Conservation (phyloP, 352 stramenopile genomes). For the Pythium utonaiense region DNA sequence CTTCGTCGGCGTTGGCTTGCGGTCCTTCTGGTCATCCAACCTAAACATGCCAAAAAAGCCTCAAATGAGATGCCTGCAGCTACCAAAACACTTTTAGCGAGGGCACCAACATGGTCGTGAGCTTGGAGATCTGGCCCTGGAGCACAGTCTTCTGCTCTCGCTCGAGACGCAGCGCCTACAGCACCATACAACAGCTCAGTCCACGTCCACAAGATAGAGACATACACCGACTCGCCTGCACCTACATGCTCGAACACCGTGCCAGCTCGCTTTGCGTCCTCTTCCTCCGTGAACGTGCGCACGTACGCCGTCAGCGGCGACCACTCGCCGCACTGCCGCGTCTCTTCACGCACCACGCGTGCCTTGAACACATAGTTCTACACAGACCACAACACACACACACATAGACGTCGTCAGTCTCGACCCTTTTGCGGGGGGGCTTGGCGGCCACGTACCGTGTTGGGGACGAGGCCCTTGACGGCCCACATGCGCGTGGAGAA, state of each 20-base stretch:
- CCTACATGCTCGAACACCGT: constrained; percentile 83
- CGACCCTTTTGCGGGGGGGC: too few relatives aligned
- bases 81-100: too few relatives aligned
- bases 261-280: constrained; percentile 81
- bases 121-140: constrained; percentile 75
- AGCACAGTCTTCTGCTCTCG: constrained; percentile 66
- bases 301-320: constrained; percentile 63
- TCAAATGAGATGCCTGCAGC: neutral
- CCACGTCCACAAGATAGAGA: too few relatives aligned
- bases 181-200: neutral
- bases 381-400: neutral
- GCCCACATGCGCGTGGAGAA: constrained; percentile 54
- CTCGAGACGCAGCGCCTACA: constrained; percentile 70
- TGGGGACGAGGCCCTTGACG: constrained; percentile 66
- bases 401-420: neutral
- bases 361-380: constrained; percentile 81
- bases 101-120: constrained; percentile 80
- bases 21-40: constrained; percentile 50
- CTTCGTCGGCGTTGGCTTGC: constrained; percentile 39
- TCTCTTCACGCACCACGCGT: constrained; percentile 56
- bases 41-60: constrained; percentile 12
- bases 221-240: too few relatives aligned
- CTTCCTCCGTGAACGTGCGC: constrained; percentile 85
- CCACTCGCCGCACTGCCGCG: constrained; percentile 72
- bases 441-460: constrained; percentile 67